Base-by-base conservation (phyloP, 306 rosid species). In the Lathyrus oleraceus region DNA sequence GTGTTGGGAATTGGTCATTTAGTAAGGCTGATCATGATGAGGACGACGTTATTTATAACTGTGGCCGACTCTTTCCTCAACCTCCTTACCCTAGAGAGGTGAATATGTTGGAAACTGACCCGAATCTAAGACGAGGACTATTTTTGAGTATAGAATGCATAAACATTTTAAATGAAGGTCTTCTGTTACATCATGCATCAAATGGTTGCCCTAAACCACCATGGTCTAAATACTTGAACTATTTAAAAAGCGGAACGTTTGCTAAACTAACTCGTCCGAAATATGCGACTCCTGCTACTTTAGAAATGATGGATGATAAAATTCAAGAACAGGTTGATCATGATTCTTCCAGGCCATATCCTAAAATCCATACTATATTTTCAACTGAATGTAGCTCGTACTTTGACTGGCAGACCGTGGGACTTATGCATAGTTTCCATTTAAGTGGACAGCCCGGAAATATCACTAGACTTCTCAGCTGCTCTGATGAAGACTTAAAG, bases 1-100 rank as follows among this genome's bases (percentile, higher is more conserved):
- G 69, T 17, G 92, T 92, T 13, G 98, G 96, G 43, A 92, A 89
- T 78, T 92, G 98, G 98, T 89, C 98, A 25, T 92, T 92, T 73
- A 86, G 73, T 78, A 92, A 92, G 84, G 76, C 81, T 58, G 87
- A 86, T 75, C 96, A 92, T 69, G 92, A 87, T 59, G 91, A 87
- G 65, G 91, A 92, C 70, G 85, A 57, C 63, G 81, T 89, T 25
- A 85, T 89, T 61, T 92, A 87, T 77, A 79, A 85, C 58, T 92
- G 98, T 61, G 85, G 81, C 61, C 83, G 70, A 64, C 95, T 87
- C 58, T 92, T 92, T 74, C 95, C 98, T 4, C 86, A 87, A 74
- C 96, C 98, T 75, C 98, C 98, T 48, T 92, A 84, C 76, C 98
- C 98, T 30, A 82, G 82, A 73, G 95, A 89, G 95, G 79, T 44